phyloP scores from a whole-genome alignment of 2,329 filamentous ascomycete genomes.

The Metarhizium sp. region DNA sequence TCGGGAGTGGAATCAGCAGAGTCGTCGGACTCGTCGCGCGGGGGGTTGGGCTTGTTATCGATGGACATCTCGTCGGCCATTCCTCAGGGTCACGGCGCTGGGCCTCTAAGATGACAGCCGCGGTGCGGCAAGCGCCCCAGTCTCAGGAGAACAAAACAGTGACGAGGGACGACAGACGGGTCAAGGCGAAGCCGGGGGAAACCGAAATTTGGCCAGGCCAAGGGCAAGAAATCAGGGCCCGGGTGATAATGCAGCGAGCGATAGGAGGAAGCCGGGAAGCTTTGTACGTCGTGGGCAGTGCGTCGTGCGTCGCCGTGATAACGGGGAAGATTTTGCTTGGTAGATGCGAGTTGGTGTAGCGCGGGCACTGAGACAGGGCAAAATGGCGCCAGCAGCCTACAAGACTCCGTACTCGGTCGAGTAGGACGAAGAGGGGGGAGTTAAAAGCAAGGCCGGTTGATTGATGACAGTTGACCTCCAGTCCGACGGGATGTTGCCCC shows the following conservation, averaged over 20 bases:
- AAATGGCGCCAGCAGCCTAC: not conserved
- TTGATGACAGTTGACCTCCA: not conserved
- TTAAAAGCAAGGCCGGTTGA: slow-evolving; percentile 12
- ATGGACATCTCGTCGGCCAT: slow-evolving; percentile 63
- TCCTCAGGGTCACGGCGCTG: slow-evolving; percentile 32
- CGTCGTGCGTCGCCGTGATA: slow-evolving; percentile 5
- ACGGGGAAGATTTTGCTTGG: slow-evolving; percentile 8
- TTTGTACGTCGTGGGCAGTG: not conserved
- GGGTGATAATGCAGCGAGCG: slow-evolving; percentile 1
- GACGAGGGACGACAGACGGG: slow-evolving; percentile 9
- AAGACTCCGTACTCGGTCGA: too few relatives aligned
- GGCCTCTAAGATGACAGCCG: slow-evolving; percentile 22
- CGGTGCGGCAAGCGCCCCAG: slow-evolving; percentile 27
- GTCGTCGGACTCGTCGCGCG: slow-evolving; percentile 50
- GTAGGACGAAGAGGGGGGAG: slow-evolving; percentile 15
- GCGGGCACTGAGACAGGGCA: not conserved
- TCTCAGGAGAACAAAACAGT: slow-evolving; percentile 21
- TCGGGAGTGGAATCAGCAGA: slow-evolving; percentile 53
- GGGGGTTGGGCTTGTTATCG: slow-evolving; percentile 34
- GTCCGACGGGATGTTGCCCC: slow-evolving; percentile 1
- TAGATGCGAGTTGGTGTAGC: slow-evolving; percentile 4
- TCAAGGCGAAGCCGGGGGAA: not conserved
- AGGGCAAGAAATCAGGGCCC: not conserved
- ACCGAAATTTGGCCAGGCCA: not conserved
- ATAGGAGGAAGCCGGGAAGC: slow-evolving; percentile 5